A percentile compares a stretch with the other conserved stretches of the same genome.
Conservation (phyloP, 2,329 filamentous ascomycete genomes). For the Colletotrichum sp. region DNA sequence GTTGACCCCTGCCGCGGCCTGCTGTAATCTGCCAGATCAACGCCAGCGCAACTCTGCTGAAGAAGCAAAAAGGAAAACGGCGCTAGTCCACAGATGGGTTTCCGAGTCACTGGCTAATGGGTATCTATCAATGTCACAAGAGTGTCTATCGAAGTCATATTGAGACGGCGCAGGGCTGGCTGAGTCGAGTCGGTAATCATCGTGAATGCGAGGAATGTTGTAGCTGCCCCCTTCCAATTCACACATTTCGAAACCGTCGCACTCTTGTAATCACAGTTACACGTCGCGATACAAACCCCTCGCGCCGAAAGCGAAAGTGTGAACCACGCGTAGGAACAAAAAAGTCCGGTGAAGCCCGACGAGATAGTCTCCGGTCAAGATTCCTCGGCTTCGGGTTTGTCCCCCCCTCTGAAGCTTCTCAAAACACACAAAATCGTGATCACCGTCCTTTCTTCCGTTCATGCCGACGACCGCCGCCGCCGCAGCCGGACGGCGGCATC, state of each 20-base stretch:
- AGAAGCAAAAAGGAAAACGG: background rate
- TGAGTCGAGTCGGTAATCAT: background rate
- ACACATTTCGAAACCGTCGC: background rate
- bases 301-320: background rate
- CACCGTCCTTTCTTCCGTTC: background rate
- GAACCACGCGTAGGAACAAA: background rate
- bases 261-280: background rate
- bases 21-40: background rate
- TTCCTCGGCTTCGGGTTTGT: background rate
- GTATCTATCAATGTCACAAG: background rate
- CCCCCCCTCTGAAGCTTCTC: background rate
- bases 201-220: background rate
- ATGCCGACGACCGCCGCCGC: background rate
- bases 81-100: background rate
- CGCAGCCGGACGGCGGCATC: background rate
- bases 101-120: background rate
- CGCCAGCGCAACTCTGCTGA: constrained; percentile 3
- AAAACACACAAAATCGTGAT: background rate
- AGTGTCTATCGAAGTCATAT: background rate
- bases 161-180: background rate
- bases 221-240: background rate
- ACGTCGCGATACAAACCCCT: background rate
- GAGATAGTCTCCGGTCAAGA: background rate
- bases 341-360: background rate
- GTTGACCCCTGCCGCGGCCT: background rate